Evolutionary conservation across 2,329 filamentous ascomycete genomes (phyloP).

Genomic region (Cercospora nicotianae): DNA sequence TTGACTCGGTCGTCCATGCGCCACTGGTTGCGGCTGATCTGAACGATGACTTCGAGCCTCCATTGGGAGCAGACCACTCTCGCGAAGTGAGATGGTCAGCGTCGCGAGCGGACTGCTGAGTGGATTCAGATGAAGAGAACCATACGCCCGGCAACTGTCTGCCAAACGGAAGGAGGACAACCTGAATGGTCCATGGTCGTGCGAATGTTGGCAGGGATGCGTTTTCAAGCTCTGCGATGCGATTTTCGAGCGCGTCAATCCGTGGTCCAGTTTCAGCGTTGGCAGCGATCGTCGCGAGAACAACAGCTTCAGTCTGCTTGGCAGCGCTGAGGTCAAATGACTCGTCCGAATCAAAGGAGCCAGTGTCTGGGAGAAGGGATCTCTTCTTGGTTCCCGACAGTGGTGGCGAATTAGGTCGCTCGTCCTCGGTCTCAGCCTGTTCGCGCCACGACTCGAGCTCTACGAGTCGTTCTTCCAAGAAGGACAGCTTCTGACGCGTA

Average conservation of each 20-base stretch:
- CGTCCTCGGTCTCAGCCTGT: slow-evolving; percentile 28
- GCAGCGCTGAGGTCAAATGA: slow-evolving; percentile 39
- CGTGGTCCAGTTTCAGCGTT: slow-evolving; percentile 45
- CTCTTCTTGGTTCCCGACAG: slow-evolving; percentile 37
- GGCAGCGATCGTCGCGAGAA: slow-evolving; percentile 37
- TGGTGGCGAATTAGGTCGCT: slow-evolving; percentile 35
- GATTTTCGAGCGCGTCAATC: slow-evolving; percentile 51
- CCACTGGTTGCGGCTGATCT: slow-evolving; percentile 42
- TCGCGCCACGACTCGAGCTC: slow-evolving; percentile 61
- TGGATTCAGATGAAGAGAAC: slow-evolving; percentile 47
- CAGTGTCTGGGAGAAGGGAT: slow-evolving; percentile 37
- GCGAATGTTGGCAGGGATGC: slow-evolving; percentile 59
- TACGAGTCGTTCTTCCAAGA: slow-evolving; percentile 62
- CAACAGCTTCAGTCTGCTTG: slow-evolving; percentile 37
- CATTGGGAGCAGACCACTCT: slow-evolving; percentile 48
- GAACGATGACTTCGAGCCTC: slow-evolving; percentile 31
- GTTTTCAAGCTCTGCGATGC: slow-evolving; percentile 57
- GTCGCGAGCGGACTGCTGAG: slow-evolving; percentile 39
- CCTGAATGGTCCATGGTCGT: slow-evolving; percentile 72
- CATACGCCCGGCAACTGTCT: slow-evolving; percentile 55
- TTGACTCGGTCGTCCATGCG: slow-evolving; percentile 51
- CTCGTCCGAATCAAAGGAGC: slow-evolving; percentile 46
- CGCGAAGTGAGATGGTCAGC: slow-evolving; percentile 45
- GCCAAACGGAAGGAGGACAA: slow-evolving; percentile 72
- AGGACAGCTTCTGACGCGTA: slow-evolving; percentile 36